Percentiles rank a stretch among this genome's conserved stretches.
phyloP scores from a whole-genome alignment of 306 rosid genomes.

The Gastrolobium villosum region DNA sequence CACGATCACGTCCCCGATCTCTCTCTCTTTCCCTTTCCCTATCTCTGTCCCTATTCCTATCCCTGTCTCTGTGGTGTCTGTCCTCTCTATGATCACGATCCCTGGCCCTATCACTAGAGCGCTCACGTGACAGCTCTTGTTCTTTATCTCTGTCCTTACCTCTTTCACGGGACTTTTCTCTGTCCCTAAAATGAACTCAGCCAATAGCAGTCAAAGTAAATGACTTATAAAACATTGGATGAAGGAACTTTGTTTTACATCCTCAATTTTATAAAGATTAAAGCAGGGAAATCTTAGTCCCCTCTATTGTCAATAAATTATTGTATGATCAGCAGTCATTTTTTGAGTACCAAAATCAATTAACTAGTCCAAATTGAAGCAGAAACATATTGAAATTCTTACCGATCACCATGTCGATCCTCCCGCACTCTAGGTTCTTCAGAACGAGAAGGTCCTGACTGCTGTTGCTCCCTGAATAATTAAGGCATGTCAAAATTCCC shows the following conservation, averaged over 20 bases:
- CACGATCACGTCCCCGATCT: constrained; percentile 84
- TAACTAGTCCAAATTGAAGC: background rate
- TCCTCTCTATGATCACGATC: constrained; percentile 94
- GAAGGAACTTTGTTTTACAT: background rate
- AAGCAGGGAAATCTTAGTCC: background rate
- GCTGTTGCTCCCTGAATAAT: constrained; percentile 84
- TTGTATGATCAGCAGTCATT: constrained; percentile 4
- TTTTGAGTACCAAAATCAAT: constrained; percentile 24
- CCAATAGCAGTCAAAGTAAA: constrained; percentile 39
- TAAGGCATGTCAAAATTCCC: constrained; percentile 37
- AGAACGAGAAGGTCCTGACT: constrained; percentile 81
- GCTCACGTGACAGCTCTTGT: constrained; percentile 74
- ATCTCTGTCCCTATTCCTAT: constrained; percentile 65
- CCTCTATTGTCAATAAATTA: background rate
- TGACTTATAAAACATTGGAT: background rate
- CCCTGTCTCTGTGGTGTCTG: constrained; percentile 92
- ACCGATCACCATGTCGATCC: constrained; percentile 85
- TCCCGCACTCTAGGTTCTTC: constrained; percentile 96
- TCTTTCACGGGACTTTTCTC: constrained; percentile 91
- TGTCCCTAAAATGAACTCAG: constrained; percentile 68
- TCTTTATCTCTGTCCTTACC: constrained; percentile 81
- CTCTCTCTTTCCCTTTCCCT: constrained; percentile 79
- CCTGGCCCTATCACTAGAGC: constrained; percentile 76
- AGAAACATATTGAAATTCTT: constrained; percentile 44
- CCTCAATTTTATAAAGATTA: constrained; percentile 12